Evolutionary conservation across 176 grass and related monocot genomes (phyloP).

Genomic region (Poa annua): DNA sequence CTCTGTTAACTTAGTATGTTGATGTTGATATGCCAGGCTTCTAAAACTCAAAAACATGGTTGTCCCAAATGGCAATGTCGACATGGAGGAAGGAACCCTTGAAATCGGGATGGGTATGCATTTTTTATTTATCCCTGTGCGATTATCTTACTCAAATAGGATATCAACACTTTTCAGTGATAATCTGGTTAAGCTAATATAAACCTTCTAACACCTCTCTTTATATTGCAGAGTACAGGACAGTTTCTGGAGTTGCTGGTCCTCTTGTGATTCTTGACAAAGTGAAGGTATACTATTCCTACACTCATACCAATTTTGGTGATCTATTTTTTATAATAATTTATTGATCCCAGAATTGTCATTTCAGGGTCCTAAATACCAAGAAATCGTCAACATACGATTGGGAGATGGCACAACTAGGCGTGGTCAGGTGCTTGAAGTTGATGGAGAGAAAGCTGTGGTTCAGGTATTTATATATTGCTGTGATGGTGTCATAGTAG

Average conservation of each 20-base stretch:
- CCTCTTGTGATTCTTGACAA: constrained; percentile 84
- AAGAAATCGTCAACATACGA: constrained; percentile 83
- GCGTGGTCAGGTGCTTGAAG: constrained; percentile 83
- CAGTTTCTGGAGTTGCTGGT: constrained; percentile 78
- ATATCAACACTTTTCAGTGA: neutral
- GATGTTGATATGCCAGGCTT: constrained; percentile 30
- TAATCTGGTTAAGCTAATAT: neutral
- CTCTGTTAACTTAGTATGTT: constrained; percentile 8
- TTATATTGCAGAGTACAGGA: constrained; percentile 69
- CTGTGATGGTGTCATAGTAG: neutral
- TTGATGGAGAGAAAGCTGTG: constrained; percentile 85
- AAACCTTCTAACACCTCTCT: constrained; percentile 14
- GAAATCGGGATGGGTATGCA: constrained; percentile 70
- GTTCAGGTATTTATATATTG: constrained; percentile 65
- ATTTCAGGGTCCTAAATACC: constrained; percentile 83
- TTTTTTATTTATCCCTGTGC: constrained; percentile 11
- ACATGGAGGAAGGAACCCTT: constrained; percentile 70
- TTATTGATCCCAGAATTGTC: neutral
- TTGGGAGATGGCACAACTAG: constrained; percentile 74
- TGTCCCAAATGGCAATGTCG: constrained; percentile 48
- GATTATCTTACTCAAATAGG: neutral
- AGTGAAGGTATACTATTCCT: constrained; percentile 62
- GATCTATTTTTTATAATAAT: neutral
- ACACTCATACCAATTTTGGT: neutral
- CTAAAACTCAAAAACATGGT: constrained; percentile 53